Evolutionary conservation across 495 filamentous ascomycete genomes (phyloP).

Genomic region (Parathielavia hyrcaniae): DNA sequence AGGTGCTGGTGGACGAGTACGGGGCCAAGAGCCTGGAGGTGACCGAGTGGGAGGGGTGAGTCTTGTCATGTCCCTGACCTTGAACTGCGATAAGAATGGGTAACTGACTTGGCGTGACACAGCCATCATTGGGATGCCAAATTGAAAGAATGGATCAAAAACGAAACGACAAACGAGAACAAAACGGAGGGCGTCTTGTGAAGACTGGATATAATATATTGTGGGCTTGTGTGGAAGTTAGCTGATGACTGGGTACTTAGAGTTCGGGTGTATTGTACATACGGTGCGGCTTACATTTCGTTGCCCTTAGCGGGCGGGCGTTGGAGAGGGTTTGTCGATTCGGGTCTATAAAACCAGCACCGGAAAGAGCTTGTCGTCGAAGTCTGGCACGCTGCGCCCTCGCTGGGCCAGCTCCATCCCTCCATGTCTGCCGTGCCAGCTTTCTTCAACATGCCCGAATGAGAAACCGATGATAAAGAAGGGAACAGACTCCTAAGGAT

Average conservation of each 20-base stretch:
- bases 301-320: too few relatives aligned
- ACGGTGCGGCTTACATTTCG: too few relatives aligned
- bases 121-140: slow-evolving; percentile 45
- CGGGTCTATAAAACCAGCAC: too few relatives aligned
- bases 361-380: too few relatives aligned
- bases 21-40: slow-evolving; percentile 56
- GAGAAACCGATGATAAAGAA: too few relatives aligned
- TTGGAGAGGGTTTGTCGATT: too few relatives aligned
- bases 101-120: slow-evolving; percentile 14
- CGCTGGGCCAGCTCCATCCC: too few relatives aligned
- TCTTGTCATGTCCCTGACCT: slow-evolving; percentile 12
- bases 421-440: too few relatives aligned
- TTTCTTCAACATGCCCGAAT: too few relatives aligned
- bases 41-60: slow-evolving; percentile 59
- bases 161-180: slow-evolving; percentile 19
- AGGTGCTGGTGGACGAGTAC: slow-evolving; percentile 71
- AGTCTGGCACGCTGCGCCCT: too few relatives aligned
- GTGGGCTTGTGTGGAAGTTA: not conserved
- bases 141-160: slow-evolving; percentile 45
- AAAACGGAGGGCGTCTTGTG: slow-evolving; percentile 8
- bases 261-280: too few relatives aligned
- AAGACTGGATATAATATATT: not conserved
- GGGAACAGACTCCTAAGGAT: too few relatives aligned
- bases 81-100: not conserved
- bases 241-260: not conserved